phyloP scores from a whole-genome alignment of 2,329 filamentous ascomycete species.

The Neopestalotiopsis sp. region DNA sequence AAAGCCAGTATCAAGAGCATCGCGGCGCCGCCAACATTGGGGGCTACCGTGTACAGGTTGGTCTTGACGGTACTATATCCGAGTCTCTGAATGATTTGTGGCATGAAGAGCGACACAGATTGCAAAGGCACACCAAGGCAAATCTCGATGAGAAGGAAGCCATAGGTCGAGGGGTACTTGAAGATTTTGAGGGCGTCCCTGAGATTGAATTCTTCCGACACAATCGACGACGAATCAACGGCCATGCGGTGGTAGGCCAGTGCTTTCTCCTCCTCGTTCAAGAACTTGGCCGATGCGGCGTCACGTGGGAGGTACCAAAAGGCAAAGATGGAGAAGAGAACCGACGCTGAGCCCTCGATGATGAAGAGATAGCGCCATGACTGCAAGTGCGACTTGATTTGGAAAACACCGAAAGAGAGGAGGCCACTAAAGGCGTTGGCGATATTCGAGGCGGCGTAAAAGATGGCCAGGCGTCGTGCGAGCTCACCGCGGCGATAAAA shows the following conservation, averaged over 20 bases:
- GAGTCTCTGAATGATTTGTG: constrained; percentile 59
- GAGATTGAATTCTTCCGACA: constrained; percentile 57
- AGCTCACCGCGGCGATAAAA: constrained; percentile 77
- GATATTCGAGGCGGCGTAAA: constrained; percentile 78
- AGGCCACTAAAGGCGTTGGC: constrained; percentile 61
- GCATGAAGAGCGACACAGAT: constrained; percentile 58
- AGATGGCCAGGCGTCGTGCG: constrained; percentile 71
- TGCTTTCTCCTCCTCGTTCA: constrained; percentile 67
- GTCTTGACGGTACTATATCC: constrained; percentile 60
- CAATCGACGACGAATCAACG: constrained; percentile 71
- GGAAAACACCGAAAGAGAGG: constrained; percentile 54
- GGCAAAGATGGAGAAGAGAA: constrained; percentile 66
- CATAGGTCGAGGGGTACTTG: constrained; percentile 51
- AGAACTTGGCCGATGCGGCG: constrained; percentile 67
- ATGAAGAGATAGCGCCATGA: constrained; percentile 56
- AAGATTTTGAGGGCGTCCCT: constrained; percentile 58
- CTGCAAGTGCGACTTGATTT: constrained; percentile 43
- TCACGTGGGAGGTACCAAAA: constrained; percentile 72
- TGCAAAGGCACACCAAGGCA: constrained; percentile 64
- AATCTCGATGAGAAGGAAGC: constrained; percentile 58
- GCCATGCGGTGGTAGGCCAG: constrained; percentile 76
- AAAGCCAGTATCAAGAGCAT: constrained; percentile 78
- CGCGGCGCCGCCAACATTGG: constrained; percentile 72
- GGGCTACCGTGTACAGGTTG: constrained; percentile 82
- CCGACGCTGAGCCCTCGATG: constrained; percentile 57